Evolutionary conservation across 176 grass and related monocot species (phyloP), one percentile per base, ranked within the genome.

Genomic region (Cenchrus purpureus): DNA sequence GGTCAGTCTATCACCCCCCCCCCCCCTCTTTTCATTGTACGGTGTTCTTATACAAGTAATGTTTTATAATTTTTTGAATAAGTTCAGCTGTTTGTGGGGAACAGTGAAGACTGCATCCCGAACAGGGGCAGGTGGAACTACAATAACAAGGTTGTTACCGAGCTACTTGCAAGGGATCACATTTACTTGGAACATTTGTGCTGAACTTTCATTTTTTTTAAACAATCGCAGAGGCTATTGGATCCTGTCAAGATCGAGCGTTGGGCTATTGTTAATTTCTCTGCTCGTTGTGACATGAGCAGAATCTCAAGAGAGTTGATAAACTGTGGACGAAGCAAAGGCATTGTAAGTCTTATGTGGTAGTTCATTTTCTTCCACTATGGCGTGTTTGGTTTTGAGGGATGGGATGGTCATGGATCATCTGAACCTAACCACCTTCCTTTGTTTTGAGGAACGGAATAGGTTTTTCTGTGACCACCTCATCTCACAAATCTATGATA

Each of bases 261-360:
- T 5, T 98, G 95, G 95, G 92, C 92, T 43, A 93, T 98, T 79
- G 92, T 92, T 60, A 98, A 98, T 89, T 98, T 98, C 80, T 98
- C 95, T 60, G 85, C 95, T 79, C 91, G 89, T 43, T 89, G 92
- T 91, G 92, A 98, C 82, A 91, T 95, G 87, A 93, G 91, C 85
- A 73, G 87, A 74, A 86, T 98, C 19, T 95, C 93, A 90, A 87
- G 91, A 82, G 91, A 98, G 8, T 76, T 98, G 65, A 90, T 95
- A 87, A 95, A 88, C 77, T 98, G 87, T 84, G 95, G 91, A 81
- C 87, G 83, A 43, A 91, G 64, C 83, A 98, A 98, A 93, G 95
- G 95, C 82, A 95, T 98, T 79, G 95, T 98, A 93, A 57, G 95
- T 87, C 42, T 82, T 69, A 50, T 73, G 52, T 73, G 60, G 45